Percentiles rank a stretch among this genome's conserved stretches.
These are phyloP conservation scores for Epithele typhae DNA, from an alignment of 768 basidiomycete genomes.

Conservation along the genomic window DNA sequence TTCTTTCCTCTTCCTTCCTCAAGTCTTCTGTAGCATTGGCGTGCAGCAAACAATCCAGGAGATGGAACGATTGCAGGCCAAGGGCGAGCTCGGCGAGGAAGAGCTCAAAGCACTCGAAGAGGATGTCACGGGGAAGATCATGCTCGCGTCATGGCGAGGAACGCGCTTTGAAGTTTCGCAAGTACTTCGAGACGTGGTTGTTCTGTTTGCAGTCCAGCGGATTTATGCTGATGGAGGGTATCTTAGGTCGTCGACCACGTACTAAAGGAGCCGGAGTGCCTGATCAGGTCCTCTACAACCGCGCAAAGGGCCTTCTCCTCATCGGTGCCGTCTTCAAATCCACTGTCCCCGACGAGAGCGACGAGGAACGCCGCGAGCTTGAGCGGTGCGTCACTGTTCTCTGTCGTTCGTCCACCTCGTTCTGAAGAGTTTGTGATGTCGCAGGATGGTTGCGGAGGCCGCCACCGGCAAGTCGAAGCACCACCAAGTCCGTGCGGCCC, in stretches of 20 bases:
- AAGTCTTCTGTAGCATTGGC: constrained; percentile 42
- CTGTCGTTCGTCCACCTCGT: background rate
- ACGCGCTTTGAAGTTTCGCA: constrained; percentile 93
- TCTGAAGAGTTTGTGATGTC: background rate
- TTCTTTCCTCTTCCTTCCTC: background rate
- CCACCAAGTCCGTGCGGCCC: constrained; percentile 15
- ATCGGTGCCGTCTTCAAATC: constrained; percentile 89
- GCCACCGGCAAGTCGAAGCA: constrained; percentile 70
- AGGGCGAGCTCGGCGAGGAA: constrained; percentile 86
- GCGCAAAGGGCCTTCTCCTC: constrained; percentile 90
- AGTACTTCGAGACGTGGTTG: constrained; percentile 77
- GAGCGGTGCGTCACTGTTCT: constrained; percentile 61
- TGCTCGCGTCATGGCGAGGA: constrained; percentile 97
- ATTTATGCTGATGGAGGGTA: constrained; percentile 12
- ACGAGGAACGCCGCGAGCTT: constrained; percentile 90
- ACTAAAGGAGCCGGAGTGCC: constrained; percentile 71
- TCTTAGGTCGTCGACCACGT: constrained; percentile 75
- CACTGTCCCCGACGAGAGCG: constrained; percentile 82
- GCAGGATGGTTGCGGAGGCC: constrained; percentile 84
- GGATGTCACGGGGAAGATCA: constrained; percentile 92
- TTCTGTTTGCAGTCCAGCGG: too few species aligned
- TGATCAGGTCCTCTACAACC: constrained; percentile 67
- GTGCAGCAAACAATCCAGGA: constrained; percentile 83
- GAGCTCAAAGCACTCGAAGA: constrained; percentile 82
- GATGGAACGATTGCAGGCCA: constrained; percentile 86